Evolutionary conservation across 1,139 yeast species (phyloP).

Genomic region (Pichia sp.): DNA sequence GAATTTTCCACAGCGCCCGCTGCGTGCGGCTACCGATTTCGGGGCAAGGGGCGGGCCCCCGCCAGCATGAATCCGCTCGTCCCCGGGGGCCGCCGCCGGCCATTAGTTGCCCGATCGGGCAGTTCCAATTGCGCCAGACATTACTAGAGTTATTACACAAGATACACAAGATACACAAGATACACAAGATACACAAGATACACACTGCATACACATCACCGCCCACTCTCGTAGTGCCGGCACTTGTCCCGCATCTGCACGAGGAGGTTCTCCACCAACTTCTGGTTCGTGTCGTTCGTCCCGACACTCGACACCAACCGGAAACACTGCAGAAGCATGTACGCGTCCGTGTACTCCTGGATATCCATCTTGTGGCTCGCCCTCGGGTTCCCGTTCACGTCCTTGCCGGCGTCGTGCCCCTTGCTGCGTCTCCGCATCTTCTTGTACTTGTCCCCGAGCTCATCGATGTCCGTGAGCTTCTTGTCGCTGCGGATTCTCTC

Average conservation of each 20-base stretch:
- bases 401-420: background rate
- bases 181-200: too few species aligned
- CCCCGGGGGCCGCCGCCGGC: too few species aligned
- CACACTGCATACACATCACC: too few species aligned
- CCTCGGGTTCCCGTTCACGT: background rate
- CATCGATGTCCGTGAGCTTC: conserved; percentile 1
- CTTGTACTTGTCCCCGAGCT: background rate
- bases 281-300: conserved; percentile 51
- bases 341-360: conserved; percentile 4
- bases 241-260: conserved; percentile 27
- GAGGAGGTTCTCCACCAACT: conserved; percentile 46
- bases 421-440: background rate
- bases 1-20: background rate
- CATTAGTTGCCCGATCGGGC: background rate
- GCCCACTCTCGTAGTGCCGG: background rate
- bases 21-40: background rate
- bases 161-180: too few species aligned
- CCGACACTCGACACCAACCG: conserved; percentile 50
- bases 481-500: conserved; percentile 2
- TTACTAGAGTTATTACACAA: too few species aligned
- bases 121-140: too few species aligned
- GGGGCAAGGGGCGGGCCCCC: background rate
- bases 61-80: background rate
- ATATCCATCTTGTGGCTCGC: too few species aligned
- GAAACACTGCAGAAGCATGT: conserved; percentile 44